These are phyloP conservation scores for Wickerhamiella galacta DNA, from an alignment of 805 yeast species.

Conservation along the genomic window DNA sequence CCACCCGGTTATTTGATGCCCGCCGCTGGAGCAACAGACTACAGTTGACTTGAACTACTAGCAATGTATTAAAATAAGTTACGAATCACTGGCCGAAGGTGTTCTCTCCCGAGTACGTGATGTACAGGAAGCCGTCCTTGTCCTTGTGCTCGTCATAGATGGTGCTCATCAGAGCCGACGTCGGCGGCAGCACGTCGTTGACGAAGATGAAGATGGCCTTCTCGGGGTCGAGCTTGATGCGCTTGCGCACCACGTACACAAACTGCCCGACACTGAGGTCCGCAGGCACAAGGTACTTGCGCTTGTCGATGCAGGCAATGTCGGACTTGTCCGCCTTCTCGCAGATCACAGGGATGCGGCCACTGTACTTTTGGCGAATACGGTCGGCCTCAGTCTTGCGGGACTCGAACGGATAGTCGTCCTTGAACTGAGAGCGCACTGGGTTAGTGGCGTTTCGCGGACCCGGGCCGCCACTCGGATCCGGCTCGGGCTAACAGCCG, in stretches of 20 bases:
- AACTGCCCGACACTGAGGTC: slow-evolving; percentile 96
- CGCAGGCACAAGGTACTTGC: slow-evolving; percentile 90
- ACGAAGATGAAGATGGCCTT: slow-evolving; percentile 96
- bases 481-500: no score
- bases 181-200: slow-evolving; percentile 92
- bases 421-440: slow-evolving; percentile 88
- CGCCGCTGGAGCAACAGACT: not conserved
- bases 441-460: slow-evolving; percentile 5
- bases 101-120: slow-evolving; percentile 92
- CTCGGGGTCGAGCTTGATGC: slow-evolving; percentile 89
- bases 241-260: slow-evolving; percentile 91
- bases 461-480: no score
- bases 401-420: slow-evolving; percentile 89
- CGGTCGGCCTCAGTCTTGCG: slow-evolving; percentile 91
- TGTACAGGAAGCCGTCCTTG: slow-evolving; percentile 92
- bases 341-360: slow-evolving; percentile 92
- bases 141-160: slow-evolving; percentile 95
- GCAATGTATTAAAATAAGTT: not conserved
- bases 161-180: slow-evolving; percentile 90
- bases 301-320: slow-evolving; percentile 89
- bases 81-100: slow-evolving; percentile 52
- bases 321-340: slow-evolving; percentile 95
- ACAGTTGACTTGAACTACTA: not conserved
- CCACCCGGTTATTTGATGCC: not conserved
- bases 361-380: slow-evolving; percentile 72